A percentile compares a stretch with the other conserved stretches of the same genome.
These are phyloP conservation scores for Moniliella sp. DNA, from an alignment of 1,284 basidiomycete genomes.

Conservation along the genomic window DNA sequence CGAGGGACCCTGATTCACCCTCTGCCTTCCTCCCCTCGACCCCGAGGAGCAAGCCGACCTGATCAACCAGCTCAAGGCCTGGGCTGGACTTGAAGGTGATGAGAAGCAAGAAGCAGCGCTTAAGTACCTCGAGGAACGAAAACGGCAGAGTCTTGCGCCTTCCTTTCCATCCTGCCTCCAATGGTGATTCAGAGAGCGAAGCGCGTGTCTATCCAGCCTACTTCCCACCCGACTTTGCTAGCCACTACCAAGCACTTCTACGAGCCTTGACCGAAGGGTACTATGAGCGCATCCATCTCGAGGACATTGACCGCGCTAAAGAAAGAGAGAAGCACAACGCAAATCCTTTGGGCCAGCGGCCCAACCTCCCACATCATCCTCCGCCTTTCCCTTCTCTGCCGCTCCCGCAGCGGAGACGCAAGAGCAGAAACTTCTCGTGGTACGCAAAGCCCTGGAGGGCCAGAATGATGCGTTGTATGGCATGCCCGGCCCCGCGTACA, in stretches of 20 bases:
- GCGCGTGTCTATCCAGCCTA: constrained; percentile 7
- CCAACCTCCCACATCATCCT: too few species aligned
- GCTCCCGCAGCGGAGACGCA: not conserved
- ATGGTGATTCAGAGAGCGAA: constrained; percentile 1
- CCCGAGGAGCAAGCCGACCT: constrained; percentile 12
- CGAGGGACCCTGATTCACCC: too few species aligned
- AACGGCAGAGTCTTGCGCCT: too few species aligned
- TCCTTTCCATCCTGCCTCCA: not conserved
- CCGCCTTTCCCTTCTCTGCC: too few species aligned
- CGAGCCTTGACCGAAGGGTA: constrained; percentile 20
- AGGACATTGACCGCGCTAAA: too few species aligned
- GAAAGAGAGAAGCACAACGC: too few species aligned
- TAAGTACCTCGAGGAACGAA: constrained; percentile 10
- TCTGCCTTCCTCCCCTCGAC: too few species aligned
- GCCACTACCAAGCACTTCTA: constrained; percentile 22
- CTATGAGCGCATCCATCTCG: constrained; percentile 15
- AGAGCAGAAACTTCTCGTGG: not conserved
- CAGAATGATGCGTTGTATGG: not conserved
- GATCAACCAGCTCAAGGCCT: constrained; percentile 14
- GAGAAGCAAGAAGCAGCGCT: constrained; percentile 16
- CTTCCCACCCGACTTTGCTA: constrained; percentile 26
- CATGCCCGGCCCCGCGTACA: not conserved
- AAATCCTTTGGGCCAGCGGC: too few species aligned
- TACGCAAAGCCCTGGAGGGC: not conserved
- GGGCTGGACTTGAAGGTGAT: constrained; percentile 25